Base-by-base conservation (phyloP, 208 protist genomes). In the Trypanosoma scelopori region DNA sequence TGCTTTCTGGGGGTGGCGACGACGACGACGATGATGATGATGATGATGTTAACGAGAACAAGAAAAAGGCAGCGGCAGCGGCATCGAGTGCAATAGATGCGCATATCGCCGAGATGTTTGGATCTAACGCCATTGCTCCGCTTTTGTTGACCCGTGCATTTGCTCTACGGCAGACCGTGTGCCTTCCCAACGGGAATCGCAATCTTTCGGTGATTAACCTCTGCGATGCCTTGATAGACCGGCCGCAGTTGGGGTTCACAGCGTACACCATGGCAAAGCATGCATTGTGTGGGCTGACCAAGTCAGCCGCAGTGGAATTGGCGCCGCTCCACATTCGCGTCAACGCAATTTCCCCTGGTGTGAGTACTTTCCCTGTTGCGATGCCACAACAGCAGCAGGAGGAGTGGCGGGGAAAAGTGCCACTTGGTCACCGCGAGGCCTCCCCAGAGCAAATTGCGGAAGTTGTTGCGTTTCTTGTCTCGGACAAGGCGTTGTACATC, bases 241-340 rank as follows among this genome's bases (percentile, higher is more conserved):
- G 81, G 57, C 87, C 87, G 28, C 68, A 85, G 16, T 48, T 76
- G 16, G 75, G 71, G n/a, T 93, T 83, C 55, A 72, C 76, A 23
- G 47, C 81, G 16, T 94, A 94, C 79, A 88, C 78, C 23, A 94
- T 94, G 84, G 80, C 69, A 13, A 94, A 94, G 61, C 71, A 72
- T 55, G 88, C 88, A 18, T 43, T 94, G 15, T 70, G 84, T 52
- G 82, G 81, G 1, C 72, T 94, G 15, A 91, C 84, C 23, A 75
- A 82, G 63, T 79, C 84, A 6, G 75, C 85, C 0, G 88, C 88
- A 18, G 23, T 88, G 32, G 88, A 94, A 72, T 73, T 94, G 23
- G 83, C 84, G 0, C 71, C 79, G 30, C 28, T 79, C 32, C 20
- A 23, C 37, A 82, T 94, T 46, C 88, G 88, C 6, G 88, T 94